These are phyloP conservation scores for Claviceps africana DNA, from an alignment of 2,329 filamentous ascomycete species.

Conservation along the genomic window DNA sequence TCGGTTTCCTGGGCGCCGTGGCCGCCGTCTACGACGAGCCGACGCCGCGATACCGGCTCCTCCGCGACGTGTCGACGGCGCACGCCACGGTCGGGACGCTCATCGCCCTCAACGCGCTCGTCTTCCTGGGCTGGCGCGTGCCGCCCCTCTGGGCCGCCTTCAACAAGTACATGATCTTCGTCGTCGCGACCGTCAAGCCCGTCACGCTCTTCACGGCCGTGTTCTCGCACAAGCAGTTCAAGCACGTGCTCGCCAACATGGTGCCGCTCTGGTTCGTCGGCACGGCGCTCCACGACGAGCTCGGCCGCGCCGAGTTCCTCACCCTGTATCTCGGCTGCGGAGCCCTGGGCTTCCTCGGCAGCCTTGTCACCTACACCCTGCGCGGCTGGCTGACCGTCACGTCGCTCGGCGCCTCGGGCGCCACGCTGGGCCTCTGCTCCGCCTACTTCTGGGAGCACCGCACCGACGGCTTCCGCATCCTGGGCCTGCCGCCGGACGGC, in stretches of 20 bases:
- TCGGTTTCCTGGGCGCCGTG: conserved; percentile 29
- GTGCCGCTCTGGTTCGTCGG: conserved; percentile 52
- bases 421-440: conserved; percentile 44
- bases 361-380: conserved; percentile 36
- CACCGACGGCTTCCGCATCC: conserved; percentile 40
- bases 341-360: conserved; percentile 42
- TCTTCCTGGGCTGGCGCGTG: conserved; percentile 46
- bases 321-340: conserved; percentile 51
- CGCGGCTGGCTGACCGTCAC: conserved; percentile 31
- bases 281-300: conserved; percentile 51
- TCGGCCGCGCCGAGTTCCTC: conserved; percentile 55
- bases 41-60: conserved; percentile 35
- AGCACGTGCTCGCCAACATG: conserved; percentile 54
- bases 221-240: conserved; percentile 53
- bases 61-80: conserved; percentile 46
- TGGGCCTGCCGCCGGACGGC: conserved; percentile 43
- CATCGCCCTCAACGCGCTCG: conserved; percentile 42
- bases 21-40: conserved; percentile 40
- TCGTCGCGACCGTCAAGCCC: conserved; percentile 50
- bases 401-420: conserved; percentile 54
- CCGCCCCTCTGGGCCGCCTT: conserved; percentile 51
- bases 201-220: conserved; percentile 46
- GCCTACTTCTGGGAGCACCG: conserved; percentile 49
- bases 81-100: conserved; percentile 50
- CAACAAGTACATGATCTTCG: conserved; percentile 54